These are phyloP conservation scores for Saccharomyces hybrid DNA, from an alignment of 1,139 yeast genomes.

Conservation along the genomic window DNA sequence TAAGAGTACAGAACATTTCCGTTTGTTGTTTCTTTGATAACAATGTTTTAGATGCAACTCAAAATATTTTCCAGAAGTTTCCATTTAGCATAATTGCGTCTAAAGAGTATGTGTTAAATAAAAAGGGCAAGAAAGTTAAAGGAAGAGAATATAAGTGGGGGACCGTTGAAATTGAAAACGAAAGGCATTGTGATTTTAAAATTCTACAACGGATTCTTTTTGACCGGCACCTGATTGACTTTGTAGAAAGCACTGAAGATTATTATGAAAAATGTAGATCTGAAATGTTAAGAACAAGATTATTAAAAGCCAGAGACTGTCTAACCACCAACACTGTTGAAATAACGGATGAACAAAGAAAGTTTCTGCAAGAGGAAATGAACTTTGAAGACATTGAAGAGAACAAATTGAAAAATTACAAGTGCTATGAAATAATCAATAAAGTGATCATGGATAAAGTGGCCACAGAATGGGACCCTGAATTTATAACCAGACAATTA, in stretches of 20 bases:
- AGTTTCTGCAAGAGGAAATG: slow-evolving; percentile 15
- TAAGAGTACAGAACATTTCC: slow-evolving; percentile 44
- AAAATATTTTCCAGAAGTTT: slow-evolving; percentile 28
- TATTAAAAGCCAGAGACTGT: slow-evolving; percentile 32
- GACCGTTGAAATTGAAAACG: slow-evolving; percentile 58
- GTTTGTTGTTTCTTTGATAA: slow-evolving; percentile 49
- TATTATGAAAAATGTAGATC: slow-evolving; percentile 51
- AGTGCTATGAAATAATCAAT: slow-evolving; percentile 37
- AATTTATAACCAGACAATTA: slow-evolving; percentile 41
- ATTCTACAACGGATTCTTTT: slow-evolving; percentile 46
- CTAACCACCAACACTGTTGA: slow-evolving; percentile 9
- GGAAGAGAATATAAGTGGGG: slow-evolving; percentile 78
- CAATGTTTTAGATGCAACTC: slow-evolving; percentile 22
- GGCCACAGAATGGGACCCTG: slow-evolving; percentile 41
- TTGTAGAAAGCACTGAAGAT: slow-evolving; percentile 9
- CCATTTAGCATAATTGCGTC: slow-evolving; percentile 64
- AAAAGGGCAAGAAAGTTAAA: slow-evolving; percentile 39
- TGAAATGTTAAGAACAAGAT: slow-evolving; percentile 38
- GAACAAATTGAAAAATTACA: slow-evolving; percentile 33
- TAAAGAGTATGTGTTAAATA: slow-evolving; percentile 29
- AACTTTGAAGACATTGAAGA: slow-evolving; percentile 29
- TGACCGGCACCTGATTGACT: slow-evolving; percentile 27
- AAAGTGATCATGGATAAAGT: slow-evolving; percentile 36
- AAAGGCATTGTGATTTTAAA: slow-evolving; percentile 56
- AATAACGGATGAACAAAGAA: slow-evolving; percentile 17